phyloP scores from a whole-genome alignment of 2,329 filamentous ascomycete species.

The Fusarium ambrosium region DNA sequence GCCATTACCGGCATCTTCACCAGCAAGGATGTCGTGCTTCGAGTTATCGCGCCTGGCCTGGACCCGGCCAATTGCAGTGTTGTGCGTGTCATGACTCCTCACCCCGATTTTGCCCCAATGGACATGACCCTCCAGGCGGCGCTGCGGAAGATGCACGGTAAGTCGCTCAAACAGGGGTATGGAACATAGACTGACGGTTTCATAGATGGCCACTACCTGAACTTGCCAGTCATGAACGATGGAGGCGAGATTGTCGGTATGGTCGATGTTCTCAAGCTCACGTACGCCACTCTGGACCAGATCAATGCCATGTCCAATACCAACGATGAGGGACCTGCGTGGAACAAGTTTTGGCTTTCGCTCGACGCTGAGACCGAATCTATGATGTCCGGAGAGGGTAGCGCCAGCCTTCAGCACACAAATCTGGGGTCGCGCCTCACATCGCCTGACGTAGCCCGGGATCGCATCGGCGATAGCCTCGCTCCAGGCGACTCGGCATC shows the following conservation, averaged over 20 bases:
- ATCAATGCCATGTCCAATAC: constrained; percentile 93
- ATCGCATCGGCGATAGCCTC: constrained; percentile 83
- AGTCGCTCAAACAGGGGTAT: constrained; percentile 51
- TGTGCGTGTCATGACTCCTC: constrained; percentile 98
- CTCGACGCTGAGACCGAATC: constrained; percentile 96
- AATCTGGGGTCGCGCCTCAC: constrained; percentile 79
- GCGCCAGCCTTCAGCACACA: constrained; percentile 75
- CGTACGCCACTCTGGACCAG: constrained; percentile 97
- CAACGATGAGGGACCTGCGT: constrained; percentile 94
- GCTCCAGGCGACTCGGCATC: constrained; percentile 95
- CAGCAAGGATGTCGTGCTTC: constrained; percentile 97
- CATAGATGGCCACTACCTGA: constrained; percentile 95
- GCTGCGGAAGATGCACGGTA: constrained; percentile 98
- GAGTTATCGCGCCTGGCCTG: constrained; percentile 95
- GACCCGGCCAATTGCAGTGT: constrained; percentile 97
- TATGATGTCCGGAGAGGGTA: constrained; percentile 92
- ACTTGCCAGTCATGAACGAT: constrained; percentile 98
- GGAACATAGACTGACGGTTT: constrained; percentile 24
- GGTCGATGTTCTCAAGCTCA: constrained; percentile 98
- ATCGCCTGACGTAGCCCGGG: constrained; percentile 82
- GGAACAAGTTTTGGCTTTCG: constrained; percentile 99
- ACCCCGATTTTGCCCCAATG: constrained; percentile 97
- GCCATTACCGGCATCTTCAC: constrained; percentile 99
- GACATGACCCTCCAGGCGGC: constrained; percentile 99
- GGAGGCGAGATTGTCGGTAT: constrained; percentile 97